Evolutionary conservation across 2,329 filamentous ascomycete species (phyloP).

Genomic region (Coniochaeta prunicola): DNA sequence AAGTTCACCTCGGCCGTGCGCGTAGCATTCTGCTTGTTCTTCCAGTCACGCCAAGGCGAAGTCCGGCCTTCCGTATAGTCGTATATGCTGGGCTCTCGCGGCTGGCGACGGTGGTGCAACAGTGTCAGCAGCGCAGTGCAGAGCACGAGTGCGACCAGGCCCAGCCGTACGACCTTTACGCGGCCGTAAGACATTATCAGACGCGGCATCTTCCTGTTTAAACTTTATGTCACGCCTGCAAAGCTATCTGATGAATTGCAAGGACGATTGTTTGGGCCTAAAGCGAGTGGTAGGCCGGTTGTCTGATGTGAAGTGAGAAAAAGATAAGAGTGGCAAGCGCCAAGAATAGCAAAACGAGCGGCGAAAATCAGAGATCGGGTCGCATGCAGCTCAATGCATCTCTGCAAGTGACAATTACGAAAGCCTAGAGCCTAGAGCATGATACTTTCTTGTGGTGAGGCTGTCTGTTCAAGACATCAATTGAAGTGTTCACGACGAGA

Average conservation of each 20-base stretch:
- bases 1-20: conserved; percentile 15
- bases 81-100: conserved; percentile 10
- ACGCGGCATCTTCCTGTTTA: neutral
- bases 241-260: neutral
- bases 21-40: conserved; percentile 7
- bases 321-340: neutral
- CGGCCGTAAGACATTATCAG: conserved; percentile 5
- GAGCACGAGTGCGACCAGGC: conserved; percentile 4
- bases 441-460: neutral
- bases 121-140: conserved; percentile 10
- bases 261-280: neutral
- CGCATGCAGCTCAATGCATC: neutral
- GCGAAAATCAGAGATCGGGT: neutral
- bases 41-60: conserved; percentile 9
- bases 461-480: neutral
- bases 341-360: neutral
- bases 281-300: neutral
- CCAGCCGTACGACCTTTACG: conserved; percentile 7
- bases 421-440: neutral
- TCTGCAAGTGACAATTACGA: neutral
- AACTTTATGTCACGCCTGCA: conserved; percentile 9
- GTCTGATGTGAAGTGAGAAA: neutral
- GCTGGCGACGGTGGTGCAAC: conserved; percentile 5
- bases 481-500: neutral
- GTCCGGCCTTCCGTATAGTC: conserved; percentile 18